Evolutionary conservation across 2,329 filamentous ascomycete species (phyloP).

Genomic region (Fusarium drepaniforme): DNA sequence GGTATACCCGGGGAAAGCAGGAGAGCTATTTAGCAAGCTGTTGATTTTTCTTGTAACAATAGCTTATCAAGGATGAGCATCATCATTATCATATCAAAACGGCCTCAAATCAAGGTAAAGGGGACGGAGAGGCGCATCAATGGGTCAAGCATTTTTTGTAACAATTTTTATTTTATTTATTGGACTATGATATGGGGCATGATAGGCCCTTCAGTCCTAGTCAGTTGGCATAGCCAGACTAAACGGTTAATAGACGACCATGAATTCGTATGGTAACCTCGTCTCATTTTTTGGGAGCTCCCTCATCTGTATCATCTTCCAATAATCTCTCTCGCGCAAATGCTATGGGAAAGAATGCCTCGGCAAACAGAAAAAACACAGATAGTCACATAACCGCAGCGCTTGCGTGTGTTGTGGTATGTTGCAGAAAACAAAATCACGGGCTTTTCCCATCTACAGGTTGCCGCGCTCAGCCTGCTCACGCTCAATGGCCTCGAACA

Average conservation of each 20-base stretch:
- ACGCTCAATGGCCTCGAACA: conserved; percentile 95
- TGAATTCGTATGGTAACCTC: conserved; percentile 20
- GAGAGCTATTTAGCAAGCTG: conserved; percentile 21
- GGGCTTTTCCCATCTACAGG: conserved; percentile 59
- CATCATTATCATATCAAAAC: conserved; percentile 12
- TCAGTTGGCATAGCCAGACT: conserved; percentile 15
- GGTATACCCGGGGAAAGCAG: conserved; percentile 30
- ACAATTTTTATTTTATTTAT: conserved; percentile 18
- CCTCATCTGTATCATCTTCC: background rate
- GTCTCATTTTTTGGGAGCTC: conserved; percentile 17
- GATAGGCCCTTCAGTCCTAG: conserved; percentile 2
- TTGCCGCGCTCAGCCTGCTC: conserved; percentile 92
- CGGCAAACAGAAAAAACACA: background rate
- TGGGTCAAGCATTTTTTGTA: conserved; percentile 9
- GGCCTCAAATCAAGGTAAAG: background rate
- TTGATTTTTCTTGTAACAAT: conserved; percentile 15
- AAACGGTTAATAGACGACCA: conserved; percentile 17
- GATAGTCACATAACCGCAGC: background rate
- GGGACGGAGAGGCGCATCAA: conserved; percentile 5
- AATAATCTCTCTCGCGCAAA: conserved; percentile 1
- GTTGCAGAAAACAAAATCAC: background rate
- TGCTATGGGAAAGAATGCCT: background rate
- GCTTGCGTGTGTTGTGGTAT: conserved; percentile 1
- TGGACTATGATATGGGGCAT: conserved; percentile 3
- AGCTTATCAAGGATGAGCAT: conserved; percentile 21